Evolutionary conservation across 495 filamentous ascomycete genomes (phyloP), one percentile per base, ranked within the genome.

Genomic region (Penicillium herquei): DNA sequence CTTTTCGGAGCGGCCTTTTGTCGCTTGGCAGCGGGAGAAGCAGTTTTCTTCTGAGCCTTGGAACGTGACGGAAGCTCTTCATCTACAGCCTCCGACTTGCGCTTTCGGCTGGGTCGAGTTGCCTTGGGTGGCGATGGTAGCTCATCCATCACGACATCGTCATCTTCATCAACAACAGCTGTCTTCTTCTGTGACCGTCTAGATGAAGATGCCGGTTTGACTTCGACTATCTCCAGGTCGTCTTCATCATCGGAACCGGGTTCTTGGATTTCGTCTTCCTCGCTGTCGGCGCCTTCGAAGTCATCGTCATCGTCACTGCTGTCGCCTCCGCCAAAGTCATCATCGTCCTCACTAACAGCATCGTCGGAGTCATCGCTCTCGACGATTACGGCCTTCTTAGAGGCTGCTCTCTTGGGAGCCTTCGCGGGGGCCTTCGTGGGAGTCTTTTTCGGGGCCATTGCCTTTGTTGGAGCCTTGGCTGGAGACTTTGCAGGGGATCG

Each of bases 261-360:
- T 26, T 26, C 21, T 26, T 26, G 21, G 21, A 26, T 26, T 26
- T 84, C 80, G 35, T 84, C 58, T 17, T 54, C 79, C 39, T 42
- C 39, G 3, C 9, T 42, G 14, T 42, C 21, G 21, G 21, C 21
- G 13, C 70, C 62, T 39, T 72, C 74, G 37, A 73, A 69, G 44
- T 40, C 84, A 35, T 84, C 80, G 35, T 84, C 84, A 34, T 84
- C 80, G 37, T 84, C 55, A 21, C 49, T 78, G 50, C 77, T 82
- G 34, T 85, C 82, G 35, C 83, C 80, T 52, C 84, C 84, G 26
- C 75, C 80, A 34, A 89, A 86, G 43, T 87, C 87, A 60, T 87
- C 84, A 59, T 89, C 87, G 51, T 87, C 84, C 40, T 82, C 83
- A 64, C 83, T 87, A 37, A 80, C 69, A 39, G 58, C 67, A 56